Conservation (phyloP, 2,329 filamentous ascomycete species). For the Cercospora sesami region DNA sequence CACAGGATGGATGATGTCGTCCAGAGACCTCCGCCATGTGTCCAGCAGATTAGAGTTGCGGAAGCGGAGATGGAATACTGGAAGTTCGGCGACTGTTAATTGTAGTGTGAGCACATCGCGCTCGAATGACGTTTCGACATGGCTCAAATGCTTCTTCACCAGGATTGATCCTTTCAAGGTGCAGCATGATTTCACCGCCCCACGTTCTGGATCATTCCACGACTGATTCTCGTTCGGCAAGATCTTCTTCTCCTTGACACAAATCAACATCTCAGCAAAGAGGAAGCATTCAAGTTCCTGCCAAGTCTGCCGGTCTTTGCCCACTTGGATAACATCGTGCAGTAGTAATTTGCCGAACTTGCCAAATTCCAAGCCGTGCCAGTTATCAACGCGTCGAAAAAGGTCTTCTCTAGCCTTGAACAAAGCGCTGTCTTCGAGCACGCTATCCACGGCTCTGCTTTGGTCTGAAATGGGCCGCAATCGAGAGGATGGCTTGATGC, state of each 20-base stretch:
- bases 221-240: constrained; percentile 55
- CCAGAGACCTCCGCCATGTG: constrained; percentile 82
- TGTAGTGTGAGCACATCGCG: constrained; percentile 85
- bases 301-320: constrained; percentile 95
- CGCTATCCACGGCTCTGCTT: constrained; percentile 46
- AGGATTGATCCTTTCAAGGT: constrained; percentile 96
- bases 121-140: constrained; percentile 72
- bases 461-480: constrained; percentile 45
- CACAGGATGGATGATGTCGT: constrained; percentile 74
- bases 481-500: constrained; percentile 56
- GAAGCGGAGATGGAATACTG: constrained; percentile 91
- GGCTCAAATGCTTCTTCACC: constrained; percentile 95
- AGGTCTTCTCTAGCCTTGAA: constrained; percentile 85
- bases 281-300: constrained; percentile 96
- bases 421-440: constrained; percentile 67
- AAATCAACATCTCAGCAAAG: constrained; percentile 98
- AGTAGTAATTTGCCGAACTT: constrained; percentile 90
- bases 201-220: constrained; percentile 60
- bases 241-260: constrained; percentile 93
- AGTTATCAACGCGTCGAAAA: constrained; percentile 88
- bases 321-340: constrained; percentile 86
- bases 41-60: constrained; percentile 80
- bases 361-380: constrained; percentile 92
- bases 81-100: constrained; percentile 86
- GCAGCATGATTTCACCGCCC: constrained; percentile 68